Evolutionary conservation across 768 basidiomycete genomes (phyloP).

Genomic region (Russula earlei): DNA sequence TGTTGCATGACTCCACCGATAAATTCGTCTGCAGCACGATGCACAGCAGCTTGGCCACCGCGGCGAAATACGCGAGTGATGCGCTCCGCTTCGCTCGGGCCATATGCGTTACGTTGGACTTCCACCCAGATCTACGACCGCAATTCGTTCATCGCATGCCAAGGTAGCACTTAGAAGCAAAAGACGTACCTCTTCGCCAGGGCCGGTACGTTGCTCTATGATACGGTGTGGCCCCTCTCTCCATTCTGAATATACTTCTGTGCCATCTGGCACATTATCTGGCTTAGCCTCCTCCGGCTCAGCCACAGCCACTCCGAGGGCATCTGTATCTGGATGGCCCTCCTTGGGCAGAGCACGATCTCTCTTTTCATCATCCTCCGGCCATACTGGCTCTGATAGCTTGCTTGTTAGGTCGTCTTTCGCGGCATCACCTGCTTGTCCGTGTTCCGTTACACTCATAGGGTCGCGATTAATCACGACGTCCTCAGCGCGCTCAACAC

Average conservation of each 20-base stretch:
- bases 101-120: constrained; percentile 28
- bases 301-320: constrained; percentile 14
- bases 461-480: constrained; percentile 81
- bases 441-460: constrained; percentile 40
- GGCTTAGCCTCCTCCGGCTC: constrained; percentile 23
- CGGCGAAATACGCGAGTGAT: constrained; percentile 22
- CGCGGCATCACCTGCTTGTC: constrained; percentile 27
- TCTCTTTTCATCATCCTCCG: constrained; percentile 15
- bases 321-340: constrained; percentile 2
- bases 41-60: constrained; percentile 22
- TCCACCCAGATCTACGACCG: constrained; percentile 28
- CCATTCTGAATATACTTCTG: constrained; percentile 45
- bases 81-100: constrained; percentile 24
- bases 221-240: constrained; percentile 59
- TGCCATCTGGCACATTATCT: constrained; percentile 39
- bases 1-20: constrained; percentile 14
- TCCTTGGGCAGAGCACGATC: constrained; percentile 22
- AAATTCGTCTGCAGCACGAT: constrained; percentile 24
- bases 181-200: constrained; percentile 58
- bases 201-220: constrained; percentile 48
- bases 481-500: constrained; percentile 61
- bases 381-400: constrained; percentile 16
- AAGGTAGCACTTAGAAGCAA: not conserved
- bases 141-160: not conserved
- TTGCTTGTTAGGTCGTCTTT: not conserved